Evolutionary conservation across 2,329 filamentous ascomycete genomes (phyloP).

Genomic region (Diaporthe velutina): DNA sequence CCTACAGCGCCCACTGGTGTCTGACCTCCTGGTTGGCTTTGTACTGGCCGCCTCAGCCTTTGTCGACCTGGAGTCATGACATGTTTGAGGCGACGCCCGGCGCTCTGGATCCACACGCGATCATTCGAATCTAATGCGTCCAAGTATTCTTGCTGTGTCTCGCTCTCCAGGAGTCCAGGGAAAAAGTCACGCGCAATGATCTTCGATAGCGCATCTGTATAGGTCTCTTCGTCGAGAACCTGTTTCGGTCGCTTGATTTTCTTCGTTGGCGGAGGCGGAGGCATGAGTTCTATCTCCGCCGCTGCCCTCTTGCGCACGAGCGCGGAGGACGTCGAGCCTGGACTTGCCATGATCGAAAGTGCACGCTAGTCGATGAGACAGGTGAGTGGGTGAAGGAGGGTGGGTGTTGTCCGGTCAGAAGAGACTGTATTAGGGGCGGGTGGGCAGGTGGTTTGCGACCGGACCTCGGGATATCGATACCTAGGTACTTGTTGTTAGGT

Average conservation of each 20-base stretch:
- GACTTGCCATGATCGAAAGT: conserved; percentile 32
- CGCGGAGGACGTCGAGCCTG: conserved; percentile 60
- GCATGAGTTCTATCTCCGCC: conserved; percentile 82
- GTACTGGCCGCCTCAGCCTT: conserved; percentile 39
- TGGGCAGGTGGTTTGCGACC: not conserved
- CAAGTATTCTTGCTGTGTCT: conserved; percentile 92
- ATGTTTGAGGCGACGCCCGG: conserved; percentile 77
- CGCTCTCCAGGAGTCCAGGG: conserved; percentile 86
- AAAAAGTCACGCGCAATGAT: conserved; percentile 99
- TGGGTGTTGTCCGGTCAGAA: not conserved
- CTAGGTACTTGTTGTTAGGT: not conserved
- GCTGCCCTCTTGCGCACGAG: conserved; percentile 74
- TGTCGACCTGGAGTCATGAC: conserved; percentile 83
- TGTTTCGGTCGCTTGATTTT: conserved; percentile 91
- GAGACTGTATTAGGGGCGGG: not conserved
- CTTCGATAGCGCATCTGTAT: conserved; percentile 89
- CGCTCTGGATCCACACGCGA: conserved; percentile 86
- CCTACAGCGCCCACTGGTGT: conserved; percentile 61
- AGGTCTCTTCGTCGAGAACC: conserved; percentile 93
- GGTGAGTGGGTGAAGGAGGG: not conserved
- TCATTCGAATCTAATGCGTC: conserved; percentile 91
- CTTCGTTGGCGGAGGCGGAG: conserved; percentile 85
- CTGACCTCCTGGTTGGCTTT: conserved; percentile 27
- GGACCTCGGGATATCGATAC: not conserved
- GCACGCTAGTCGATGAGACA: not conserved